A percentile compares a stretch with the other conserved stretches of the same genome.
These are phyloP conservation scores for Bryopsis sp. DNA, from an alignment of 139 green algal genomes.

Conservation along the genomic window DNA sequence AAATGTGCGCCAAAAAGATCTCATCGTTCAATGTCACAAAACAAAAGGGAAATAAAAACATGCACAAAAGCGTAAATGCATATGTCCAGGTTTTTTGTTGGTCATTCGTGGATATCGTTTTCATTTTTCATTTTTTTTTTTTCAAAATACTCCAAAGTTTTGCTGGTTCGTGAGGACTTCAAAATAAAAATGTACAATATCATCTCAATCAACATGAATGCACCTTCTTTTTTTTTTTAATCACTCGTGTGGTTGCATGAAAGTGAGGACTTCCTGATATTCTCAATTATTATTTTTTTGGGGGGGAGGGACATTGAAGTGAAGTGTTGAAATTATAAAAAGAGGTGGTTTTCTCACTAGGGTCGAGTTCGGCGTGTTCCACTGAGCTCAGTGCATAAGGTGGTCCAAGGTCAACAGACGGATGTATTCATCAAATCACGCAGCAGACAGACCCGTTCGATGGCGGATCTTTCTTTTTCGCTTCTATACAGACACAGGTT, in stretches of 20 bases:
- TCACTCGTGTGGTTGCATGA: too few relatives aligned
- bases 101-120: background rate
- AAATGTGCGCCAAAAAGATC: too few relatives aligned
- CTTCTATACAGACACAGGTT: slow-evolving; percentile 14
- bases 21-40: too few relatives aligned
- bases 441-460: too few relatives aligned
- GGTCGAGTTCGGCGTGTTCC: background rate
- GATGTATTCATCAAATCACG: slow-evolving; percentile 10
- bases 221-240: too few relatives aligned
- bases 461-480: background rate
- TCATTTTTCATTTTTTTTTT: background rate
- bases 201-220: too few relatives aligned
- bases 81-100: background rate
- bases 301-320: too few relatives aligned
- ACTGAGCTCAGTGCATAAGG: background rate
- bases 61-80: too few relatives aligned
- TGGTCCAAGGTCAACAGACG: slow-evolving; percentile 7
- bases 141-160: background rate
- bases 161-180: background rate
- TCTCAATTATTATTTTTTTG: too few relatives aligned
- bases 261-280: too few relatives aligned
- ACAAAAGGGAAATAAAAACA: too few relatives aligned
- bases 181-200: too few relatives aligned
- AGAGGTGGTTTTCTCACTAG: background rate
- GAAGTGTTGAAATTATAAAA: background rate